Evolutionary conservation across 1,284 basidiomycete genomes (phyloP), one percentile per base, ranked within the genome.

Genomic region (Pseudozyma sp.): DNA sequence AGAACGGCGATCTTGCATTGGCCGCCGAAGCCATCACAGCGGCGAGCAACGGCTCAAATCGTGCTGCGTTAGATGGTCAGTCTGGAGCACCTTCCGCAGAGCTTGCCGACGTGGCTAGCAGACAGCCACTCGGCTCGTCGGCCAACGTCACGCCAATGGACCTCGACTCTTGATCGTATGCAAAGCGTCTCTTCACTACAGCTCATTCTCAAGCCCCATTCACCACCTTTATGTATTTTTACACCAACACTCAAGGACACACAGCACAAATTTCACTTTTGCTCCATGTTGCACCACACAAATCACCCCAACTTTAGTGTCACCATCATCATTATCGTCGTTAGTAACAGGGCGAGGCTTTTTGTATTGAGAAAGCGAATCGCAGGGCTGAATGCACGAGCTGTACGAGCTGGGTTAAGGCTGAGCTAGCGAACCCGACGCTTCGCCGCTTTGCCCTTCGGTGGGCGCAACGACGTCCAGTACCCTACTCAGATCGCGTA

Each of bases 151-250:
- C 55, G 11, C 54, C 66, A 18, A 68, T 68, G 66, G 59, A 68
- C 55, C 35, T 62, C 12, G 66, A 68, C 42, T n/a, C 51, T 13
- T 68, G 38, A 60, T 31, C 13, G 16, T 2, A 16, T 12, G 16
- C 12, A 14, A 13, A 21, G 14, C 25, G 34, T 25, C 13, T 50
- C 43, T 36, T 18, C 19, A 36, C 40, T 35, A 25, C 45, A 16
- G 14, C 19, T 25, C 45, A 25, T 19, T 34, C 47, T 39, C 38
- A 39, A 43, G 1, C 19, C 8, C 43, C 3, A 10, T 34, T 19
- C 53, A 52, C 42, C 25, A 31, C 25, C 25, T 31, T 31, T 31
- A 31, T 68, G 59, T 68, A 68, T 62, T 62, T 62, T 57, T 62
- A 68, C 36, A 51, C 38, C 25, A 31, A 31, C 51, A 31, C 31